Conservation (phyloP, 441 rosid species). For the Brassica balearica region DNA sequence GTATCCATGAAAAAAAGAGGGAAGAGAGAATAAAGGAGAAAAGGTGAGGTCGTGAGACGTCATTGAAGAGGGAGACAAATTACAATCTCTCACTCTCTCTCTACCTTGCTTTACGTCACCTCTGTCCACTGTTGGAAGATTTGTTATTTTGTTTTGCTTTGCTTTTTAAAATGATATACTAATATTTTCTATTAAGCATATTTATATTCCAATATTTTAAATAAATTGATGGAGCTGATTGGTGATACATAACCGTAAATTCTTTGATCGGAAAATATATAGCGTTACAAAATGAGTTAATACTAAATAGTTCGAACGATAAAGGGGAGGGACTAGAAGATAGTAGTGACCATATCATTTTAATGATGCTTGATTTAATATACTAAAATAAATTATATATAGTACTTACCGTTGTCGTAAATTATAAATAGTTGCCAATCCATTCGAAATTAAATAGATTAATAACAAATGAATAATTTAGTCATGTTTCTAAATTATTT, state of each 20-base stretch:
- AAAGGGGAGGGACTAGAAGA: neutral
- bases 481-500: too few species aligned
- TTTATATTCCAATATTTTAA: neutral
- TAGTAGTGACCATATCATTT: neutral
- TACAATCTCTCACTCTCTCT: slow-evolving; percentile 42
- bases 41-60: slow-evolving; percentile 47
- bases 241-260: neutral
- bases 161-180: neutral
- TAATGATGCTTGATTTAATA: neutral
- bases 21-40: slow-evolving; percentile 42
- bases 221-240: neutral
- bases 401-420: neutral
- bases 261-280: neutral
- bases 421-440: neutral
- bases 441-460: neutral
- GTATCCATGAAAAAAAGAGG: neutral
- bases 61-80: slow-evolving; percentile 46
- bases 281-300: neutral
- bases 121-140: slow-evolving; percentile 41
- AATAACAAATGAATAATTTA: too few species aligned
- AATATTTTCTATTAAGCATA: slow-evolving; percentile 13
- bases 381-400: neutral
- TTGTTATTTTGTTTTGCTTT: slow-evolving; percentile 41
- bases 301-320: neutral
- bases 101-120: slow-evolving; percentile 41